Evolutionary conservation across 75 land plant genomes (phyloP), one percentile per base, ranked within the genome.

Genomic region (Cunninghamia lanceolata): DNA sequence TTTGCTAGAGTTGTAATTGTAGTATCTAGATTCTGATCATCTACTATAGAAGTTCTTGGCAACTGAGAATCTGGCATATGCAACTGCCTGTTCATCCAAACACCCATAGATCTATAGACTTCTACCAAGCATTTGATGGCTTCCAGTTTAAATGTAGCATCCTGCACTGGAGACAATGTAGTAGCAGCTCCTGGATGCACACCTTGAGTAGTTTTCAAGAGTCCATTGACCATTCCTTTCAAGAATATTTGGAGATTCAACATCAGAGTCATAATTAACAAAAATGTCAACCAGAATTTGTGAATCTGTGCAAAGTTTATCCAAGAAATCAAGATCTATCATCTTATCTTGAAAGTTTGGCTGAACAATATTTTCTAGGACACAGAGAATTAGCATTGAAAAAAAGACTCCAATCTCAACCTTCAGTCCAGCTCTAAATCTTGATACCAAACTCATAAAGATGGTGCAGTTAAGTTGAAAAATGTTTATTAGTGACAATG

Each of bases 361-460:
- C 89, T 94, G 94, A 59, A 88, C 89, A 56, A 94, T 92, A 91
- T 95, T 95, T 74, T 94, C 97, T 34, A 94, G 89, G 54, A 95
- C 92, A 32, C 95, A 89, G 30, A 95, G 94, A 82, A 95, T 79
- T 40, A 94, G 91, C 97, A 95, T 95, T 32, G 95, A 95, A 71
- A 95, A 95, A 83, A 95, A 95, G 30, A 95, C 93, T 30, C 95
- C 97, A 87, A 95, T 91, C 88, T 95, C 97, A 86, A 87, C 90
- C 84, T 95, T 95, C 88, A 95, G 47, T 2, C 91, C 95, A 74
- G 94, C 91, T 91, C 97, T 87, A 68, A 91, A 95, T 82, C 88
- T 95, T 85, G 89, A 86, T 38, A 95, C 83, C 40, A 95, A 84
- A 85, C 54, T 94, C 86, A 81, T 85, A 84, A 94, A 95, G 54